Percentiles rank a stretch among this genome's conserved stretches.
Conservation (phyloP, 2,329 filamentous ascomycete genomes). For the Colletotrichum sansevieriae region DNA sequence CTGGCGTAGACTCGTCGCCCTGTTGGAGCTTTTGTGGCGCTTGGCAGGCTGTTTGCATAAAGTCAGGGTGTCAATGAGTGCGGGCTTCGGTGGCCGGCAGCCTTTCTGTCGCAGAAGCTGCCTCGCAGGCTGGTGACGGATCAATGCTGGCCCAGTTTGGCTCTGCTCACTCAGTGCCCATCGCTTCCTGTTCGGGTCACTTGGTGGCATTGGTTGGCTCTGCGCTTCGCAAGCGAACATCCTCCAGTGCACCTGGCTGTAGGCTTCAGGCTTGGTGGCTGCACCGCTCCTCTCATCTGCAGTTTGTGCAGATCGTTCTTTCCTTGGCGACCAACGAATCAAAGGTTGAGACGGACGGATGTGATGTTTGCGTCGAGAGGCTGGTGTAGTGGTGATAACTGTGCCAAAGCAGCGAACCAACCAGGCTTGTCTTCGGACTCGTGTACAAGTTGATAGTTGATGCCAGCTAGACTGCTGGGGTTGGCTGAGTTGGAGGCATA, state of each 20-base stretch:
- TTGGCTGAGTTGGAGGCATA: neutral
- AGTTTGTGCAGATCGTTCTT: neutral
- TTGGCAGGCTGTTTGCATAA: conserved; percentile 49
- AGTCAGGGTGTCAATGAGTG: conserved; percentile 45
- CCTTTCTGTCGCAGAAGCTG: conserved; percentile 46
- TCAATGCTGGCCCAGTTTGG: conserved; percentile 34
- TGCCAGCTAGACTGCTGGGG: neutral
- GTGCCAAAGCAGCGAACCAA: conserved; percentile 12
- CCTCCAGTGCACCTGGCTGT: conserved; percentile 23
- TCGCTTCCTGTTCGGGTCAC: conserved; percentile 31
- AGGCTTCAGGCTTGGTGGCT: conserved; percentile 33
- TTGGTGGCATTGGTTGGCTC: conserved; percentile 28
- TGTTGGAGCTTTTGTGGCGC: conserved; percentile 25
- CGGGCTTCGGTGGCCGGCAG: conserved; percentile 41
- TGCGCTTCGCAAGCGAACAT: conserved; percentile 25
- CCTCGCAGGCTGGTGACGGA: conserved; percentile 43
- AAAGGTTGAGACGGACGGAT: neutral
- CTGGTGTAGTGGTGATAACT: conserved; percentile 19
- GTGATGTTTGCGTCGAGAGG: conserved; percentile 36
- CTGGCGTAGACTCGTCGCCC: conserved; percentile 16
- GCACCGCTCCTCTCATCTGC: conserved; percentile 26
- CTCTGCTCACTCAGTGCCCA: conserved; percentile 32
- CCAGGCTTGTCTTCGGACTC: conserved; percentile 2
- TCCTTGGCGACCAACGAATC: conserved; percentile 13
- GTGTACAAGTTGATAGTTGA: conserved; percentile 12